Percentiles rank a stretch among this genome's conserved stretches.
Evolutionary conservation across 2,329 filamentous ascomycete genomes (phyloP).

Genomic region (Neoarthrinium moseri): DNA sequence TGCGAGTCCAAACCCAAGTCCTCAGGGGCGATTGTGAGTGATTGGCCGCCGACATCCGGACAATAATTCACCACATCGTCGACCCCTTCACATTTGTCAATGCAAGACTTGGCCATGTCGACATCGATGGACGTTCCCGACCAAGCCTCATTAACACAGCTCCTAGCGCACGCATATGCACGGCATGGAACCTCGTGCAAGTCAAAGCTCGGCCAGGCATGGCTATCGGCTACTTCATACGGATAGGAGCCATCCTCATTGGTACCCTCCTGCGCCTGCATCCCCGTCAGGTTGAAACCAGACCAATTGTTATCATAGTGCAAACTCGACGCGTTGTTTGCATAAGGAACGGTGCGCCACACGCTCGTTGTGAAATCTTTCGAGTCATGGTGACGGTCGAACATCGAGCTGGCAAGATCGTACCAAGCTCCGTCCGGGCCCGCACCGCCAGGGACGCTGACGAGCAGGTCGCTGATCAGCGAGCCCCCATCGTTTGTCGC

Average conservation of each 20-base stretch:
- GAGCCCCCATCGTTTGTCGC: conserved; percentile 7
- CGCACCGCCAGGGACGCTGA: conserved; percentile 5
- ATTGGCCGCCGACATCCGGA: conserved; percentile 7
- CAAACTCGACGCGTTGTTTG: conserved; percentile 4
- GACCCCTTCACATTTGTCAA: conserved; percentile 9
- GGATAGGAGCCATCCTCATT: conserved; percentile 9
- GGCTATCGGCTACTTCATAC: conserved; percentile 1
- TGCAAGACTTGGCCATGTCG: conserved; percentile 4
- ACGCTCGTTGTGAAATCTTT: conserved; percentile 4
- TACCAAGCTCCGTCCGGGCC: conserved; percentile 9
- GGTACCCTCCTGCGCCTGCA: neutral
- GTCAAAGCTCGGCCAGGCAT: conserved; percentile 7
- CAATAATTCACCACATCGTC: conserved; percentile 11
- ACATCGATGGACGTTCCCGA: neutral
- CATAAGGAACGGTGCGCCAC: conserved; percentile 2
- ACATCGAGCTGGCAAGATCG: conserved; percentile 9
- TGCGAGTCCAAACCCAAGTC: conserved; percentile 3
- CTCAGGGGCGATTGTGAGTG: neutral
- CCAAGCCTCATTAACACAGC: conserved; percentile 6
- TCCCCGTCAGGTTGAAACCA: conserved; percentile 11
- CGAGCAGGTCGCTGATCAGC: neutral
- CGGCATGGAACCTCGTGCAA: conserved; percentile 8
- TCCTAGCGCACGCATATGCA: conserved; percentile 8
- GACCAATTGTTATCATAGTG: conserved; percentile 9
- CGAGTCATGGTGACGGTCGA: conserved; percentile 5